phyloP scores from a whole-genome alignment of 1,284 basidiomycete genomes.

The Cutaneotrichosporon cutaneum region DNA sequence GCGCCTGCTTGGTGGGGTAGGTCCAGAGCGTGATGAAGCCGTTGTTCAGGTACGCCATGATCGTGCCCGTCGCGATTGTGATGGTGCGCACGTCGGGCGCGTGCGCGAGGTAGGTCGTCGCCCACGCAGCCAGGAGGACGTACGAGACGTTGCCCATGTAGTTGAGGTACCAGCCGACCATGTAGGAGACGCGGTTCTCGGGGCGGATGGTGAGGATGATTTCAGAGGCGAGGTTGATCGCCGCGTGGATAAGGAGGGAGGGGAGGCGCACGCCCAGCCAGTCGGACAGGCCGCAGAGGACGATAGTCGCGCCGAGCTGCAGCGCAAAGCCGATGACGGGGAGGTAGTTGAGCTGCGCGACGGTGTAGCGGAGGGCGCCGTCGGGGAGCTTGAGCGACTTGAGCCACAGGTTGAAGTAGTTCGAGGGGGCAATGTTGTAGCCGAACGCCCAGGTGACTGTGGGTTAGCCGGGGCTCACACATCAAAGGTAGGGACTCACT shows the following conservation, averaged over 20 bases:
- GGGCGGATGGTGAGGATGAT: conserved; percentile 19
- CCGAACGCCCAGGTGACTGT: conserved; percentile 22
- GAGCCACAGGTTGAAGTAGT: conserved; percentile 38
- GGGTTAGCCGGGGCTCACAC: not conserved
- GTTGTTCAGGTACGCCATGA: conserved; percentile 19
- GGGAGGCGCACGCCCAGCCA: conserved; percentile 20
- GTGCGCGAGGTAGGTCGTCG: conserved; percentile 14
- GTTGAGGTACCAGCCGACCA: conserved; percentile 21
- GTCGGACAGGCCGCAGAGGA: conserved; percentile 15
- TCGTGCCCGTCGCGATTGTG: conserved; percentile 18
- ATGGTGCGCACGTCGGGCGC: conserved; percentile 17
- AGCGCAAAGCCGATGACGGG: conserved; percentile 18
- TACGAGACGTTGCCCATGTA: conserved; percentile 17
- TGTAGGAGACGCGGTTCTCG: conserved; percentile 9
- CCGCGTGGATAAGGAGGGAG: conserved; percentile 14
- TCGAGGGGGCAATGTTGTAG: conserved; percentile 20
- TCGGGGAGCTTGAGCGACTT: conserved; percentile 29
- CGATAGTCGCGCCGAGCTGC: conserved; percentile 8
- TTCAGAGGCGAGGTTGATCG: conserved; percentile 18
- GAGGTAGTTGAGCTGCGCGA: conserved; percentile 19
- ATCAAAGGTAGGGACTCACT: conserved; percentile 4
- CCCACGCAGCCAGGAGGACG: conserved; percentile 16
- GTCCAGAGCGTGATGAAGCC: conserved; percentile 23
- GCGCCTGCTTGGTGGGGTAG: conserved; percentile 17
- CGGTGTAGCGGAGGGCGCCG: conserved; percentile 23